phyloP scores from a whole-genome alignment of 305 asterid species.

The Fraxinus albicans region DNA sequence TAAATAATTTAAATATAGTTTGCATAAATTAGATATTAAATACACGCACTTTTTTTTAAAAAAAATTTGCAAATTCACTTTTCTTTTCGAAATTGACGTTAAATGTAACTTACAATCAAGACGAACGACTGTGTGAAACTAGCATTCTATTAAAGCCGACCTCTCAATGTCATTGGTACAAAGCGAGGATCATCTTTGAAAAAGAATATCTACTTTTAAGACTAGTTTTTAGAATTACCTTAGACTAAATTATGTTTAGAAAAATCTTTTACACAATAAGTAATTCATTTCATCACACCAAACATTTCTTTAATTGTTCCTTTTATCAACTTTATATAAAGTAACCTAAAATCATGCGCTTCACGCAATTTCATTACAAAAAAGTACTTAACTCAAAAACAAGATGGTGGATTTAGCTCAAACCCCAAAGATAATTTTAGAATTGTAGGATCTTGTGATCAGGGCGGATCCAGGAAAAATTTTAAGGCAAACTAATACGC shows the following conservation, averaged over 20 bases:
- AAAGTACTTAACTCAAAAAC: background rate
- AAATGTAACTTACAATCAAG: background rate
- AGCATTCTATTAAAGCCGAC: background rate
- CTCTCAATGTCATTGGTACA: background rate
- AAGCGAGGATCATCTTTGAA: background rate
- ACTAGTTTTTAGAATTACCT: background rate
- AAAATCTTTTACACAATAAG: background rate
- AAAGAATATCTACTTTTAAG: too few species aligned
- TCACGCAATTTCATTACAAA: background rate
- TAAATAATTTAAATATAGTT: background rate
- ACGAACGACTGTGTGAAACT: too few species aligned
- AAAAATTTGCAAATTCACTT: background rate
- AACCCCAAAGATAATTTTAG: background rate
- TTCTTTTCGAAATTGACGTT: background rate
- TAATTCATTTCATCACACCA: background rate
- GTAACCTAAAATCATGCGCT: background rate
- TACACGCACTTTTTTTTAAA: too few species aligned
- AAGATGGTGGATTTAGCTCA: background rate
- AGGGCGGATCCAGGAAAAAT: too few species aligned
- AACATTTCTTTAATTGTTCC: background rate
- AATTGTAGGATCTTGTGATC: background rate
- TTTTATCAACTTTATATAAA: background rate
- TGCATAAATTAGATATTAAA: background rate
- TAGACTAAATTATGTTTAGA: background rate
- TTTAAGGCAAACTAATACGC: too few species aligned